These are phyloP conservation scores for Ceriops zippeliana DNA, from an alignment of 345 rosid genomes.

Conservation along the genomic window DNA sequence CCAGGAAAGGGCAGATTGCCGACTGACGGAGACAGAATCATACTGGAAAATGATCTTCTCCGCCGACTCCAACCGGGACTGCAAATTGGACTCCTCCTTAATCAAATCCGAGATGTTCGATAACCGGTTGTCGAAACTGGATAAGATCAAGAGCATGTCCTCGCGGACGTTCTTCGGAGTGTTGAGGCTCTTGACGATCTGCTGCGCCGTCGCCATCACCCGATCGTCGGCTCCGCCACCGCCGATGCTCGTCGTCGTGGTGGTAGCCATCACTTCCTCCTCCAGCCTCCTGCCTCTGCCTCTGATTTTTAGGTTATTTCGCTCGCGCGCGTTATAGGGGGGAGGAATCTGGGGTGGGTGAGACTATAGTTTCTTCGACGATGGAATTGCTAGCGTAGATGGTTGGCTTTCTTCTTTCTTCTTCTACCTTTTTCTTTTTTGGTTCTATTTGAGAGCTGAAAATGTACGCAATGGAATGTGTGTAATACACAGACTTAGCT, in stretches of 20 bases:
- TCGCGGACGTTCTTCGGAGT: constrained; percentile 85
- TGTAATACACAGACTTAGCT: too few relatives aligned
- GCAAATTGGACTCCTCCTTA: constrained; percentile 30
- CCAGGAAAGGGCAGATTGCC: constrained; percentile 40
- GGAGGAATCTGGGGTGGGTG: neutral
- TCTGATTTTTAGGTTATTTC: constrained; percentile 4
- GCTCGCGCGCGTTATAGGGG: neutral
- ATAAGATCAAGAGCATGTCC: constrained; percentile 90
- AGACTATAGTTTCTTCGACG: neutral
- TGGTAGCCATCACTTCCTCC: constrained; percentile 17
- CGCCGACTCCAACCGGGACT: constrained; percentile 52
- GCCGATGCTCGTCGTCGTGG: constrained; percentile 20
- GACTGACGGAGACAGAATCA: constrained; percentile 41
- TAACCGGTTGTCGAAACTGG: constrained; percentile 89
- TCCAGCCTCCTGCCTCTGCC: neutral
- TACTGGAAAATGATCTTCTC: constrained; percentile 66
- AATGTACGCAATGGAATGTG: too few relatives aligned
- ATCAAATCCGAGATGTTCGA: constrained; percentile 79
- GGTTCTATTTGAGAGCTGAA: too few relatives aligned
- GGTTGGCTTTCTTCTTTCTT: too few relatives aligned
- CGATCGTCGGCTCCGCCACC: constrained; percentile 65
- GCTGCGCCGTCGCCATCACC: constrained; percentile 93
- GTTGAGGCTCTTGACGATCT: constrained; percentile 93
- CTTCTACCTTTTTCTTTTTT: neutral
- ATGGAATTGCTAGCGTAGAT: neutral